phyloP scores from a whole-genome alignment of 2,329 filamentous ascomycete genomes.

The Cercospora sp. region DNA sequence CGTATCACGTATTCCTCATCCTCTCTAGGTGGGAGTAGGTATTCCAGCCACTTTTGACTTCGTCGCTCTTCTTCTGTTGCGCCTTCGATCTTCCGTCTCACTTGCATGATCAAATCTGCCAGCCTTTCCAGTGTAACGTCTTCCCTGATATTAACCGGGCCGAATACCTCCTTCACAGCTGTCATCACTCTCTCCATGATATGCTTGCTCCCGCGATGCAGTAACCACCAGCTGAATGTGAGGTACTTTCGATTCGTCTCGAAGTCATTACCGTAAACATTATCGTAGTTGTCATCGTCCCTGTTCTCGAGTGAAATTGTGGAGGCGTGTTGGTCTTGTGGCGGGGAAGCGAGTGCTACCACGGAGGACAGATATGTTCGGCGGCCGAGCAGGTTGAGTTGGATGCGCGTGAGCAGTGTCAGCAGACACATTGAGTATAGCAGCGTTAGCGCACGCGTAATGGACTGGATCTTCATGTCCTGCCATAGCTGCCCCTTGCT shows the following conservation, averaged over 20 bases:
- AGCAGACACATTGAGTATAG: constrained; percentile 88
- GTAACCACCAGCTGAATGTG: constrained; percentile 96
- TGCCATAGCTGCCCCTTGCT: constrained; percentile 96
- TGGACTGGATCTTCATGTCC: constrained; percentile 91
- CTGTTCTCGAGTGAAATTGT: constrained; percentile 90
- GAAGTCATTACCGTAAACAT: constrained; percentile 87
- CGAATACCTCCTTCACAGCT: constrained; percentile 89
- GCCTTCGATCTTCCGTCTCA: constrained; percentile 83
- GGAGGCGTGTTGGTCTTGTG: constrained; percentile 61
- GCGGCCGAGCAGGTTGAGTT: constrained; percentile 93
- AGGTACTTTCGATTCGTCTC: constrained; percentile 94
- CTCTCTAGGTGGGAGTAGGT: constrained; percentile 75
- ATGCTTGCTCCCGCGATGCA: constrained; percentile 85
- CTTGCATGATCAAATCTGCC: constrained; percentile 76
- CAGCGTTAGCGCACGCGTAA: constrained; percentile 86
- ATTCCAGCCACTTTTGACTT: constrained; percentile 74
- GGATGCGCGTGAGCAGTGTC: constrained; percentile 87
- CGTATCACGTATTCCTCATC: constrained; percentile 81
- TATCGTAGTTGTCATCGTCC: constrained; percentile 81
- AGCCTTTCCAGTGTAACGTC: constrained; percentile 79
- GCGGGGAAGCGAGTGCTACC: constrained; percentile 77
- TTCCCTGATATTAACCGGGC: constrained; percentile 83
- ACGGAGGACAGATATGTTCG: constrained; percentile 95
- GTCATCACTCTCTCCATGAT: constrained; percentile 76
- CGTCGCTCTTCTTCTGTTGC: constrained; percentile 63